Evolutionary conservation across 148 eudicot species (phyloP), one percentile per base, ranked within the genome.

Genomic region (Arbutus unedo): DNA sequence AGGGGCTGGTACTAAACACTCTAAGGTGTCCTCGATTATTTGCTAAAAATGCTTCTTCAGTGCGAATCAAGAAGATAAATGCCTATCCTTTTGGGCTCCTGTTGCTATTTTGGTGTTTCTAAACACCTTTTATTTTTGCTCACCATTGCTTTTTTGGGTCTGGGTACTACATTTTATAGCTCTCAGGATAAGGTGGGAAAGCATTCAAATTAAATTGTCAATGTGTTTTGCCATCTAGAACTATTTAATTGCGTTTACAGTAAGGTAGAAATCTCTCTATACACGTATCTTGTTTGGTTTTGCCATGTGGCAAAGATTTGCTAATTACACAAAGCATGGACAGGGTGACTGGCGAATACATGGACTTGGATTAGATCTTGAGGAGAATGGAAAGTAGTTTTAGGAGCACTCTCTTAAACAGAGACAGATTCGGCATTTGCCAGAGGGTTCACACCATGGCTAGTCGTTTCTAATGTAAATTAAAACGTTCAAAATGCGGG

Each of bases 311-410:
- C 48, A 45, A 44, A 64, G 21, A 18, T 48, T 48, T 80, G 45
- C 3, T 9, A 8, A 49, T 44, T 81, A 14, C 73, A 43, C 9
- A 70, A 23, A 18, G 5, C 62, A 31, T 76, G 68, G 75, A 87
- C 95, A 92, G 95, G 89, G 86, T 90, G 21, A 92, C 95, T 10
- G 95, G 95, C 54, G 87, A 86, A 86, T 92, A 75, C 84, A 54
- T 21, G 85, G 95, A 91, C 79, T 14, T 75, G 43, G 80, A 49
- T 53, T 54, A 57, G 56, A 77, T 7, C 73, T 73, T 15, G 21
- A 70, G 54, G n/a, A 48, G 49, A 23, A 60, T 8, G 68, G 84
- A 21, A 31, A 15, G 54, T 6, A 4, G 15, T 76, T 51, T 45
- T 31, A 11, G 51, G 78, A 76, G 11, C 47, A 15, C 4, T 25